Evolutionary conservation across 306 rosid species (phyloP), one percentile per base, ranked within the genome.

Genomic region (Dalbergia cultrata): DNA sequence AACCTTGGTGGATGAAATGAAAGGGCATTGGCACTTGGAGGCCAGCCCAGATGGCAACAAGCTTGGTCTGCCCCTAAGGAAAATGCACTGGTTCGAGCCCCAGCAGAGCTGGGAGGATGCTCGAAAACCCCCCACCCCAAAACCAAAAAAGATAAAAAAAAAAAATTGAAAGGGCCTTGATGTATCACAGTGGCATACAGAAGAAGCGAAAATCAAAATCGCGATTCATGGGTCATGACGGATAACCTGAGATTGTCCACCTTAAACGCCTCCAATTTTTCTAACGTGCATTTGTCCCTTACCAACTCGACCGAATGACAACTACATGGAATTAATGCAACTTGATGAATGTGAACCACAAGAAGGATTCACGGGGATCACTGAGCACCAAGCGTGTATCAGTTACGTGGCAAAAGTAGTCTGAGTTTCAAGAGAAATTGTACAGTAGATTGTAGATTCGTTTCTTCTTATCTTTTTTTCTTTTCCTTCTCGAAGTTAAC

Each of bases 251-350:
- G 35, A 14, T 52, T 69, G 43, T 47, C 13, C 60, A 21, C 49
- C 60, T 35, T 13, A 68, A 70, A n/a, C 13, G 5, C 63, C 58
- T 33, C 63, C 50, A 53, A 72, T 35, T 56, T 37, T 26, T 26
- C 31, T 10, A 35, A 37, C 53, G 18, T 35, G 34, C 49, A 14
- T 17, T 17, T 72, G 52, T 35, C 53, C 65, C 35, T 35, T 37
- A 72, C n/a, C 64, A 50, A 21, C 26, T 31, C 49, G 63, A 70
- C 76, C 33, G 62, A 70, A 5, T 8, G 49, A 52, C 76, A 70
- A 35, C 50, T 53, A 71, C 7, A 22, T 22, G 8, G 31, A 66
- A 41, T 66, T 41, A 16, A 63, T 16, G 22, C 45, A 14, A 16
- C 69, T 63, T 14, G 21, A 65, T 37, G 50, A 65, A 37, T 0